Base-by-base conservation (phyloP, 2,329 filamentous ascomycete genomes). In the Thelonectria blattea region DNA sequence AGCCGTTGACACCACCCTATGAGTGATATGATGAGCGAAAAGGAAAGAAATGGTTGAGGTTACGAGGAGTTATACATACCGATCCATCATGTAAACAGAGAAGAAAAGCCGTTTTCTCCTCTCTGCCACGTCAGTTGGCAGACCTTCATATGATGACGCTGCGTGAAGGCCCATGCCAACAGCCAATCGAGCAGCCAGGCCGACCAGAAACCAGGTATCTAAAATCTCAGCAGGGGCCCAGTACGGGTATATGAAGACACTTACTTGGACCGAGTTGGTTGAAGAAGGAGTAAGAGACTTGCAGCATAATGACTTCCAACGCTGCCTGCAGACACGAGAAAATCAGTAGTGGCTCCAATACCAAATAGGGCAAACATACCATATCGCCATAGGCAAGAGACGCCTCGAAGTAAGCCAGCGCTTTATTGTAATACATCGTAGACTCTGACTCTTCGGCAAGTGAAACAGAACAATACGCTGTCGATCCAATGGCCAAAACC, bases 41-140 rank as follows among this genome's bases (percentile, higher is more conserved):
- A 15, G 10, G 5, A 18, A 46, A 39, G 11, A 24, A 9, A 30
- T 30, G 27, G 8, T 30, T 30, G 9, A n/a, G 22, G 22, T 24
- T 14, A 37, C 4, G 2, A 32, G 48, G 12, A 8, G 9, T 3
- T 24, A n/a, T 14, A 51, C 63, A 54, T 62, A 74, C 73, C 75
- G 76, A 67, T 82, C 79, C 79, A 81, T 81, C 79, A 81, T 81
- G 49, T 81, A 82, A 5, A 82, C 69, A 1, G 77, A 80, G 43
- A 78, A 81, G 65, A 81, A 81, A 1, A 81, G 62, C 2, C 79
- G 73, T 49, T 80, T 81, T 7, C 77, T 73, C 39, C 74, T 69
- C 52, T 80, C 69, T 4, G 67, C 67, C 5, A 72, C 68, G 52
- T 77, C 73, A 0, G 68, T 49, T 4, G 77, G 64, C 2, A 79